Percentiles rank a stretch among this genome's conserved stretches.
Conservation (phyloP, 805 yeast species). For the Metschnikowia peoriensis region DNA sequence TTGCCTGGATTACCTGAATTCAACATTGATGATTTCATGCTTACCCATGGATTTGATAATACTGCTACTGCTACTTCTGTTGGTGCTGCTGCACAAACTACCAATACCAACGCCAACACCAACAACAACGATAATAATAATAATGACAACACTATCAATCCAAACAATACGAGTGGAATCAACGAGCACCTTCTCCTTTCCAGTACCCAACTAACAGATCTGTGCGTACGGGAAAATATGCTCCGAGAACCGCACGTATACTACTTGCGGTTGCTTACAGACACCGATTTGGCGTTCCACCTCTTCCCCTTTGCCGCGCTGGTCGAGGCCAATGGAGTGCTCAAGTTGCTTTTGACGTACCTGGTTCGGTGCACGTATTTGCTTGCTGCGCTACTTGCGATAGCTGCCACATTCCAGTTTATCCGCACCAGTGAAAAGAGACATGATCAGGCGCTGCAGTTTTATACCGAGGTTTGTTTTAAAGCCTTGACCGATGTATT, state of each 20-base stretch:
- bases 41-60: slow-evolving; percentile 3
- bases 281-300: slow-evolving; percentile 29
- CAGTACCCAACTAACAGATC: slow-evolving; percentile 27
- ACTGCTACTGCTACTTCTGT: neutral
- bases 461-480: slow-evolving; percentile 23
- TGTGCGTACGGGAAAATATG: slow-evolving; percentile 23
- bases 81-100: neutral
- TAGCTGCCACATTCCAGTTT: slow-evolving; percentile 28
- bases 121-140: no score
- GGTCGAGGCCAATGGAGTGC: slow-evolving; percentile 34
- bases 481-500: slow-evolving; percentile 22
- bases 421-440: slow-evolving; percentile 21
- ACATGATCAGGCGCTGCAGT: slow-evolving; percentile 22
- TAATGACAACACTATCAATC: no score
- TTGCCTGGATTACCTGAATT: slow-evolving; percentile 1
- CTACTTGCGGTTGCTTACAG: slow-evolving; percentile 31
- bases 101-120: neutral
- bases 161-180: neutral
- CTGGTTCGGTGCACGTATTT: slow-evolving; percentile 23
- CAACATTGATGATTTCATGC: slow-evolving; percentile 28
- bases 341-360: slow-evolving; percentile 24
- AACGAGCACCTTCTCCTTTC: slow-evolving; percentile 13
- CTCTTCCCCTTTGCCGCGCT: slow-evolving; percentile 39
- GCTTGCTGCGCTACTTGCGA: slow-evolving; percentile 24
- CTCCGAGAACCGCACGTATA: slow-evolving; percentile 29